A percentile compares a stretch with the other conserved stretches of the same genome.
Conservation (phyloP, 1,284 basidiomycete species). For the Malassezia caprae region DNA sequence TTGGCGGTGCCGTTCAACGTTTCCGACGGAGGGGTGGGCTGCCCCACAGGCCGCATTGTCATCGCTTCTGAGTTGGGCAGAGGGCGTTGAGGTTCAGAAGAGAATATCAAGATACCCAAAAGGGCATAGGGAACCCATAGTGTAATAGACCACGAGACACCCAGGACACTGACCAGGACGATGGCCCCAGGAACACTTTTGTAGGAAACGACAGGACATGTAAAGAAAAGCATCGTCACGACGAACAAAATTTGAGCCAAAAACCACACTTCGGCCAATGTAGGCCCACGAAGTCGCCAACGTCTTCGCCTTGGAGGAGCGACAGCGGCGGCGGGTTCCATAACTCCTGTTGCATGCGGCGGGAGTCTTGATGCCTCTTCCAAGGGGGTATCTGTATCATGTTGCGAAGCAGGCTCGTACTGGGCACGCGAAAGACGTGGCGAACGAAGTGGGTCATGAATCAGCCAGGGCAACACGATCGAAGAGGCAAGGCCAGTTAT, state of each 20-base stretch:
- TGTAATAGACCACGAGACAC: slow-evolving; percentile 52
- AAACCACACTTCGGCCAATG: slow-evolving; percentile 31
- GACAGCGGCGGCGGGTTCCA: neutral
- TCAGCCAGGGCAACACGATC: slow-evolving; percentile 63
- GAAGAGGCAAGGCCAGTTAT: slow-evolving; percentile 63
- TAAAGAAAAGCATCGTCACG: slow-evolving; percentile 25
- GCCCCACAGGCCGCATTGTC: neutral
- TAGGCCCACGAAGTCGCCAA: slow-evolving; percentile 16
- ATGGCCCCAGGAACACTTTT: slow-evolving; percentile 50
- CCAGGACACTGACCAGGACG: slow-evolving; percentile 51
- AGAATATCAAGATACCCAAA: slow-evolving; percentile 33
- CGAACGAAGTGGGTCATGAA: slow-evolving; percentile 46
- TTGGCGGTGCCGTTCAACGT: neutral
- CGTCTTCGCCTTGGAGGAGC: neutral
- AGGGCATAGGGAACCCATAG: slow-evolving; percentile 52
- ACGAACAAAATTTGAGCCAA: slow-evolving; percentile 31
- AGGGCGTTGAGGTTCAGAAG: neutral
- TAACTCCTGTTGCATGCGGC: neutral
- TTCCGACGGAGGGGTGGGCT: neutral
- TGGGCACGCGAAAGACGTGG: neutral
- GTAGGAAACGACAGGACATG: slow-evolving; percentile 23
- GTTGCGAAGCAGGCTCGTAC: neutral
- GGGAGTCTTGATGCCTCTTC: neutral
- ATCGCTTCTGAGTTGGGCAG: neutral
- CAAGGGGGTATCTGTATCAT: neutral